Conservation (phyloP, 768 basidiomycete species). For the Sporobolomyces roseus region DNA sequence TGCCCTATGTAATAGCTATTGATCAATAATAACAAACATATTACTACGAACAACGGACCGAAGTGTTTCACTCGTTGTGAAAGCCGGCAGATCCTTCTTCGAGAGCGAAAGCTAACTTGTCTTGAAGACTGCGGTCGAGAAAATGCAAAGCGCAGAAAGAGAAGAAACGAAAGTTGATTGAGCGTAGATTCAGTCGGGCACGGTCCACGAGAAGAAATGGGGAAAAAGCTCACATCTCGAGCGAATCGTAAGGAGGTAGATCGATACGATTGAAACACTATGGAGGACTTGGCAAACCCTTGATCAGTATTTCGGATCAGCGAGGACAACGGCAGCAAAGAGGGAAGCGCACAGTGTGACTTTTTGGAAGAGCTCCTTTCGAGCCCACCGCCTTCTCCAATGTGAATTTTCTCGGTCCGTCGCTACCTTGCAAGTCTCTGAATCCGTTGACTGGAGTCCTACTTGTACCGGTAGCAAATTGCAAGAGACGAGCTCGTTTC, state of each 20-base stretch:
- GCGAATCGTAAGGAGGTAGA: slow-evolving; percentile 78
- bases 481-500: slow-evolving; percentile 88
- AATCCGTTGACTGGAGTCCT: slow-evolving; percentile 96
- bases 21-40: no score
- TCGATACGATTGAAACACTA: slow-evolving; percentile 92
- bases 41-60: no score
- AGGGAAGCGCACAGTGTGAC: slow-evolving; percentile 59
- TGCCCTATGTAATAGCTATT: no score
- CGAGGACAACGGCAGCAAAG: neutral
- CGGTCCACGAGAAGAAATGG: no score
- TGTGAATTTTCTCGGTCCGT: slow-evolving; percentile 92
- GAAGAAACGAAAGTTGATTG: neutral
- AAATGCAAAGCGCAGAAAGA: neutral
- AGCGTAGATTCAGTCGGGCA: no score
- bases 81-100: slow-evolving; percentile 22
- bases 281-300: neutral
- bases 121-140: slow-evolving; percentile 12
- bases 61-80: slow-evolving; percentile 21
- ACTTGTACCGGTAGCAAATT: slow-evolving; percentile 57
- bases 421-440: slow-evolving; percentile 95
- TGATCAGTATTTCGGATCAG: neutral
- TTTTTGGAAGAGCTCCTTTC: slow-evolving; percentile 75
- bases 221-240: slow-evolving; percentile 14
- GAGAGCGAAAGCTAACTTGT: slow-evolving; percentile 31
- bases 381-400: slow-evolving; percentile 93